phyloP scores from a whole-genome alignment of 345 rosid genomes.

The Sisymbrium irio region DNA sequence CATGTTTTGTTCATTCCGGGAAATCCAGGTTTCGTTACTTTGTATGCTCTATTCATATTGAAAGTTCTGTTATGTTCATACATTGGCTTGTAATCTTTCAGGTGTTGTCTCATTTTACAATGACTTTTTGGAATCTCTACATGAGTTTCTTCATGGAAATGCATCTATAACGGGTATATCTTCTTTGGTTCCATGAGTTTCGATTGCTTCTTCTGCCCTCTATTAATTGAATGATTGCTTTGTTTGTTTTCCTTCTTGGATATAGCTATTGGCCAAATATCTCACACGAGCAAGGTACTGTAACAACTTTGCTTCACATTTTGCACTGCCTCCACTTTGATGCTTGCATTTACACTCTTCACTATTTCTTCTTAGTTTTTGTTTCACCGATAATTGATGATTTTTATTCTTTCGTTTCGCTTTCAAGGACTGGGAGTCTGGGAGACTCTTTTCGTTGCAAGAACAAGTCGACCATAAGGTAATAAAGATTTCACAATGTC shows the following conservation, averaged over 20 bases:
- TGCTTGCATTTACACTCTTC: too few relatives aligned
- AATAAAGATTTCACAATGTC: not conserved
- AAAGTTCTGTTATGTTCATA: too few relatives aligned
- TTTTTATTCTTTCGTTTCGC: not conserved
- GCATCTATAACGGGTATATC: constrained; percentile 56
- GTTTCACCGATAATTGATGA: not conserved
- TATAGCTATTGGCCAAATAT: constrained; percentile 66
- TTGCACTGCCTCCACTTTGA: too few relatives aligned
- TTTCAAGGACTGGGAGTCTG: constrained; percentile 67
- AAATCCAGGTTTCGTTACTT: constrained; percentile 81
- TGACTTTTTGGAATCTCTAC: constrained; percentile 70
- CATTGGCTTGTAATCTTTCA: too few relatives aligned
- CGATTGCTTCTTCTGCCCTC: constrained; percentile 2
- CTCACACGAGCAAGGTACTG: constrained; percentile 73
- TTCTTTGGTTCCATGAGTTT: not conserved
- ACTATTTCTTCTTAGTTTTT: too few relatives aligned
- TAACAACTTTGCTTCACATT: not conserved
- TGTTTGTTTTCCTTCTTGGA: not conserved
- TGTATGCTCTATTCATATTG: too few relatives aligned
- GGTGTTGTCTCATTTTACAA: constrained; percentile 75
- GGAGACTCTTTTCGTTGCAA: constrained; percentile 68
- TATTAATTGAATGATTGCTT: constrained; percentile 16
- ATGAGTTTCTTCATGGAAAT: constrained; percentile 57
- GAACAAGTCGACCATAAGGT: constrained; percentile 91
- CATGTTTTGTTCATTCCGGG: constrained; percentile 79